These are phyloP conservation scores for Coemansia umbellata DNA, from an alignment of 192 early-diverging fungal genomes.

Conservation along the genomic window DNA sequence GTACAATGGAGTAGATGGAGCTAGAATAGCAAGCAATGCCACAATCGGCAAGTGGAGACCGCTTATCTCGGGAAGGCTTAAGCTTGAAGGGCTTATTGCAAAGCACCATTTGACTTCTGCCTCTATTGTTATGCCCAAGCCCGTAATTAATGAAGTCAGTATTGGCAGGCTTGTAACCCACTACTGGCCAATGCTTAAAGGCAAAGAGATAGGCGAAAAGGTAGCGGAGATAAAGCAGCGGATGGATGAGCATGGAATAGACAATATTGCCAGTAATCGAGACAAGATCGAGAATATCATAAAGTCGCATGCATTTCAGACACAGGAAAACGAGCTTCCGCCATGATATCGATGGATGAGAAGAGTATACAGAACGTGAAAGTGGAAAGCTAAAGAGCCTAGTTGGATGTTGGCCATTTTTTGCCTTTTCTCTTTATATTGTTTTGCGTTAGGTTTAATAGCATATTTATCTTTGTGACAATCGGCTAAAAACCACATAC, in stretches of 20 bases:
- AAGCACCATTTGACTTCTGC: slow-evolving; percentile 30
- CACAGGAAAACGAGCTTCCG: background rate
- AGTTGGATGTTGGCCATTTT: no score
- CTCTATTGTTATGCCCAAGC: slow-evolving; percentile 12
- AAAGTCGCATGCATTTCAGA: slow-evolving; percentile 2
- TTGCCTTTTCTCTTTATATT: no score
- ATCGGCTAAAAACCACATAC: no score
- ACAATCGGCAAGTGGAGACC: slow-evolving; percentile 28
- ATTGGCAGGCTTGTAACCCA: slow-evolving; percentile 38
- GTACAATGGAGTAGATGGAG: slow-evolving; percentile 26
- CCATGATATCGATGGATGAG: no score
- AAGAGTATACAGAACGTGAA: no score
- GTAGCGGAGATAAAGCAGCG: slow-evolving; percentile 15
- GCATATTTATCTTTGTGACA: no score
- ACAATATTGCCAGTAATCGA: slow-evolving; percentile 31
- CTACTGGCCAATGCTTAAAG: slow-evolving; percentile 34
- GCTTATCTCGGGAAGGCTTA: slow-evolving; percentile 17
- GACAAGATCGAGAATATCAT: slow-evolving; percentile 26
- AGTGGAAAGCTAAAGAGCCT: no score
- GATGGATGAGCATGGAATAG: slow-evolving; percentile 25
- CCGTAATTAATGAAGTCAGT: slow-evolving; percentile 25
- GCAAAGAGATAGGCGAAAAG: slow-evolving; percentile 31
- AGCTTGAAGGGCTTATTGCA: slow-evolving; percentile 25
- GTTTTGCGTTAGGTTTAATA: no score
- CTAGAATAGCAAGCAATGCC: slow-evolving; percentile 1